phyloP scores from a whole-genome alignment of 2,329 filamentous ascomycete species.

The Pseudogymnoascus sp. region DNA sequence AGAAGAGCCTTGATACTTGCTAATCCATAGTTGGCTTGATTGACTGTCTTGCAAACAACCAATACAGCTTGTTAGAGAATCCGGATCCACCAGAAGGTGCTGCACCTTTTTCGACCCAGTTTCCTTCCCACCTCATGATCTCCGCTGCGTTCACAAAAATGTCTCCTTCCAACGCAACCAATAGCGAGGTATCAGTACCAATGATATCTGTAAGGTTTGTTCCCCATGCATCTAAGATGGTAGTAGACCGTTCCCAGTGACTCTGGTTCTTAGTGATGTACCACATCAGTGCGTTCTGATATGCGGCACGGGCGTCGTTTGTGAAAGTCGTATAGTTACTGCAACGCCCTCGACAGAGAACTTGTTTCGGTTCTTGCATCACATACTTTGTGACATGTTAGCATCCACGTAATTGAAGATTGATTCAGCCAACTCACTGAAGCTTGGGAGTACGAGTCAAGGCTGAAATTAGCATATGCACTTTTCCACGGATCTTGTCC shows the following conservation, averaged over 20 bases:
- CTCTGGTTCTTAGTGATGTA: conserved; percentile 32
- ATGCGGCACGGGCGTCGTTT: conserved; percentile 31
- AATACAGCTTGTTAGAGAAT: conserved; percentile 34
- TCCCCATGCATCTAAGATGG: conserved; percentile 32
- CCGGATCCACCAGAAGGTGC: conserved; percentile 29
- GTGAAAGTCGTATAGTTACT: conserved; percentile 33
- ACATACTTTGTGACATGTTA: conserved; percentile 17
- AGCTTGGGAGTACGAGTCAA: conserved; percentile 9
- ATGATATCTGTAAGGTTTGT: conserved; percentile 28
- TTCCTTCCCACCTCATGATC: conserved; percentile 36
- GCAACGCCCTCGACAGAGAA: conserved; percentile 26
- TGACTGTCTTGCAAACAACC: conserved; percentile 32
- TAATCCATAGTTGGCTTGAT: conserved; percentile 36
- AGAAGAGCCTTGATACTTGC: conserved; percentile 32
- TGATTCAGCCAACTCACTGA: not conserved
- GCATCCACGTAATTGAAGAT: not conserved
- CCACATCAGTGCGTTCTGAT: conserved; percentile 35
- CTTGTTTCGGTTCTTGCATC: conserved; percentile 26
- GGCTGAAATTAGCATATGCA: conserved; percentile 13
- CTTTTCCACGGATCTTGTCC: conserved; percentile 11
- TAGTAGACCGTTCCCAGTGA: conserved; percentile 29
- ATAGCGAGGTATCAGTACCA: conserved; percentile 29
- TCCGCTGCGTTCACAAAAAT: conserved; percentile 35
- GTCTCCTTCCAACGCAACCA: conserved; percentile 33
- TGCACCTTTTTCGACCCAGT: conserved; percentile 31